These are phyloP conservation scores for Pythium aphanidermatum DNA, from an alignment of 352 stramenopile genomes.

Conservation along the genomic window DNA sequence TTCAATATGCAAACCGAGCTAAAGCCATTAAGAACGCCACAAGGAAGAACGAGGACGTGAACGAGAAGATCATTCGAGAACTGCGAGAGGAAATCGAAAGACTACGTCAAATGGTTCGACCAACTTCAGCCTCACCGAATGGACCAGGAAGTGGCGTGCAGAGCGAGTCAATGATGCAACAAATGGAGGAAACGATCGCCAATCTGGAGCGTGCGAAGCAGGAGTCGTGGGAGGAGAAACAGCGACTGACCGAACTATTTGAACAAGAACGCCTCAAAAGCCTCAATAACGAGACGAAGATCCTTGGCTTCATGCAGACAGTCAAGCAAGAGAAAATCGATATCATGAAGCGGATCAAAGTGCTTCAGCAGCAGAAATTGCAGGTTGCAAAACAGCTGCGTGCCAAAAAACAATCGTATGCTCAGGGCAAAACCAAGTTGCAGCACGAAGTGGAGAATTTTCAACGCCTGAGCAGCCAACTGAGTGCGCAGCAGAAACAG, in stretches of 20 bases:
- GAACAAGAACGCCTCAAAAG: conserved; percentile 87
- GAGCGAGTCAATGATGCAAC: conserved; percentile 35
- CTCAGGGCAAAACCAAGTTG: conserved; percentile 58
- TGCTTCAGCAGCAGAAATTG: conserved; percentile 77
- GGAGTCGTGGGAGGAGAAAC: conserved; percentile 88
- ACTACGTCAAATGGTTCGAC: conserved; percentile 82
- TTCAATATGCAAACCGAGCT: conserved; percentile 91
- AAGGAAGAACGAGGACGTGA: conserved; percentile 88
- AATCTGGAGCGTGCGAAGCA: conserved; percentile 86
- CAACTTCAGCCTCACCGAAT: conserved; percentile 16
- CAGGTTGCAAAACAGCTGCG: conserved; percentile 68
- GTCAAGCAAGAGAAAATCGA: conserved; percentile 90
- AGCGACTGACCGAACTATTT: conserved; percentile 72
- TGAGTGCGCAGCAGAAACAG: conserved; percentile 44
- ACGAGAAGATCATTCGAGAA: conserved; percentile 89
- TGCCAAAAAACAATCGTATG: conserved; percentile 68
- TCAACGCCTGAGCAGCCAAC: conserved; percentile 35
- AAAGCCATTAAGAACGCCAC: conserved; percentile 90
- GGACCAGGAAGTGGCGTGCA: conserved; percentile 17
- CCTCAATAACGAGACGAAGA: conserved; percentile 74
- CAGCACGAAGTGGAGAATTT: conserved; percentile 76
- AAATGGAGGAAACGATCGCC: conserved; percentile 84
- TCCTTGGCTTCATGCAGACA: conserved; percentile 85
- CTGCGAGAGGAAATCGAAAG: conserved; percentile 90
- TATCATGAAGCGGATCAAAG: conserved; percentile 87